These are phyloP conservation scores for Lithospermum erythrorhizon DNA, from an alignment of 257 asterid species.

Conservation along the genomic window DNA sequence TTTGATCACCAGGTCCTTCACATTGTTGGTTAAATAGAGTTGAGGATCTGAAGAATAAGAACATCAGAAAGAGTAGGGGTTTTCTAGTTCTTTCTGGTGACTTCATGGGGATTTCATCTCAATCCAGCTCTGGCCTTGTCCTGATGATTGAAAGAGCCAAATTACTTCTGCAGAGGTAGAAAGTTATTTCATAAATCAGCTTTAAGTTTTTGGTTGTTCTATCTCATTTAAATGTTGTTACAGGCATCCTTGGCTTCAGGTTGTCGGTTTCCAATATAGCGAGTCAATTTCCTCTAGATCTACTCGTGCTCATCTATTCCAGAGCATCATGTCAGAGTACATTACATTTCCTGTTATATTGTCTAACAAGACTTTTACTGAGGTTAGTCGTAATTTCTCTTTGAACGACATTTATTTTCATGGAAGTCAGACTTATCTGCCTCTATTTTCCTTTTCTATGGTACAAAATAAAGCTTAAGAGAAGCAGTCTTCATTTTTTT, in stretches of 20 bases:
- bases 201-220: conserved; percentile 5
- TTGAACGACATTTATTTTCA: conserved; percentile 8
- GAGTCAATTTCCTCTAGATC: conserved; percentile 27
- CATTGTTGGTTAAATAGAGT: conserved; percentile 57
- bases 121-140: conserved; percentile 26
- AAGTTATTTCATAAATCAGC: conserved; percentile 1
- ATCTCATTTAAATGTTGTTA: conserved; percentile 20
- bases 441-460: too few species aligned
- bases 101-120: conserved; percentile 26
- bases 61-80: conserved; percentile 38
- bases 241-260: conserved; percentile 72
- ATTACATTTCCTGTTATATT: conserved; percentile 63
- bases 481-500: not conserved
- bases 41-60: conserved; percentile 23
- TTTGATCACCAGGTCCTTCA: conserved; percentile 48
- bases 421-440: not conserved
- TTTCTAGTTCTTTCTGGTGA: conserved; percentile 46
- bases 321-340: conserved; percentile 45
- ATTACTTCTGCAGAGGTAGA: conserved; percentile 70
- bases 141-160: conserved; percentile 51
- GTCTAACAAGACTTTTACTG: conserved; percentile 31
- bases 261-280: conserved; percentile 49
- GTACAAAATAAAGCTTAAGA: not conserved
- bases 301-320: conserved; percentile 29
- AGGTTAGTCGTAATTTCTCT: conserved; percentile 40